Evolutionary conservation across 176 grass and related monocot genomes (phyloP).

Genomic region (Eremochloa ophiuroides): DNA sequence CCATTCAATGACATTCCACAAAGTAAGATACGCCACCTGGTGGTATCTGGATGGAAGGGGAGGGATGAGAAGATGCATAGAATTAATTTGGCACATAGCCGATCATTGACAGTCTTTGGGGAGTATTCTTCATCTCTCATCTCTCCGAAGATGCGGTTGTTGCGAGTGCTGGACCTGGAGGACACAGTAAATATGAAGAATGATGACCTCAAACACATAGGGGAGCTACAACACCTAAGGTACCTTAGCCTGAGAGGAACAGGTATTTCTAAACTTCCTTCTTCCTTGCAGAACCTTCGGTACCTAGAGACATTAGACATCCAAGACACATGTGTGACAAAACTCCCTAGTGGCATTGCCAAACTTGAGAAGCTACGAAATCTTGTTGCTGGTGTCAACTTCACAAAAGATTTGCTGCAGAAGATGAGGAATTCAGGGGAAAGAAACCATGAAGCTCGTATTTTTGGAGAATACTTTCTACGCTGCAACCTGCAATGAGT

Average conservation of each 20-base stretch:
- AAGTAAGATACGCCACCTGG: slow-evolving; percentile 42
- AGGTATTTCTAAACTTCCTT: neutral
- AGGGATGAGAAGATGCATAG: neutral
- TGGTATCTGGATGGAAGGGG: slow-evolving; percentile 22
- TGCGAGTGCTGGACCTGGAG: slow-evolving; percentile 42
- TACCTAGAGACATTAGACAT: slow-evolving; percentile 38
- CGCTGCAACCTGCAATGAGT: neutral
- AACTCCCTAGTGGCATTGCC: neutral
- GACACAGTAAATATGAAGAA: neutral
- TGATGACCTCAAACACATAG: slow-evolving; percentile 22
- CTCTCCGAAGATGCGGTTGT: slow-evolving; percentile 3
- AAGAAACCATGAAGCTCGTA: neutral
- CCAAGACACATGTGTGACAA: slow-evolving; percentile 3
- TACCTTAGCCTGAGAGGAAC: slow-evolving; percentile 16
- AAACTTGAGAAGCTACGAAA: slow-evolving; percentile 32
- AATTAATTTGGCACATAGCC: neutral
- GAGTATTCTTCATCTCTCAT: neutral
- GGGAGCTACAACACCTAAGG: slow-evolving; percentile 29
- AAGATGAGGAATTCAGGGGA: too few relatives aligned
- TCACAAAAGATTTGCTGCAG: neutral
- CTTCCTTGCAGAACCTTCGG: slow-evolving; percentile 35
- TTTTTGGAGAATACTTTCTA: neutral
- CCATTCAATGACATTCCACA: neutral
- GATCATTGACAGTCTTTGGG: slow-evolving; percentile 41
- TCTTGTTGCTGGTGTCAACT: slow-evolving; percentile 15